phyloP scores from a whole-genome alignment of 75 land plant species.

The Sequoiadendron giganteum region DNA sequence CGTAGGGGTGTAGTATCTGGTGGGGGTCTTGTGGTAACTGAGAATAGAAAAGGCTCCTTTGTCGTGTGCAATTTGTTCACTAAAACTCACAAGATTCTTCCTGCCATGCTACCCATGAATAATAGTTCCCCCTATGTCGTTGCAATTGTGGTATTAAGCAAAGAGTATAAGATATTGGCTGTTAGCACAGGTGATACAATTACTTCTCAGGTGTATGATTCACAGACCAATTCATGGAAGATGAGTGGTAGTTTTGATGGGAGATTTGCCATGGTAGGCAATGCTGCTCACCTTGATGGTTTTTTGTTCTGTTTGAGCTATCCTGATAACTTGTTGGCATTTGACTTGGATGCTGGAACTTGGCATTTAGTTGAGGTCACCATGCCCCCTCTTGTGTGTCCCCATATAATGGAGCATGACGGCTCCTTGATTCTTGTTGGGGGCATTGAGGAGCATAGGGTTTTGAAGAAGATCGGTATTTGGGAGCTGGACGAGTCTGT shows the following conservation, averaged over 20 bases:
- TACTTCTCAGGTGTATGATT: slow-evolving; percentile 45
- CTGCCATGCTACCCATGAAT: slow-evolving; percentile 29
- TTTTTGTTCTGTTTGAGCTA: slow-evolving; percentile 34
- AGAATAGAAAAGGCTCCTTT: slow-evolving; percentile 16
- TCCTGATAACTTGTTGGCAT: slow-evolving; percentile 39
- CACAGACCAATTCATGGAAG: slow-evolving; percentile 39
- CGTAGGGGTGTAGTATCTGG: slow-evolving; percentile 16
- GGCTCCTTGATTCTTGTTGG: slow-evolving; percentile 45
- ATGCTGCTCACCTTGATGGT: slow-evolving; percentile 32
- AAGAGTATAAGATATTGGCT: slow-evolving; percentile 35
- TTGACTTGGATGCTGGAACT: slow-evolving; percentile 25
- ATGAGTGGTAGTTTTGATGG: slow-evolving; percentile 23
- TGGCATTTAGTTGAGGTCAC: slow-evolving; percentile 32
- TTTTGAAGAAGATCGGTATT: slow-evolving; percentile 30
- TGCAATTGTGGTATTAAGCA: slow-evolving; percentile 30
- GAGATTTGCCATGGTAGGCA: slow-evolving; percentile 33
- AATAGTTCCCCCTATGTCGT: slow-evolving; percentile 27
- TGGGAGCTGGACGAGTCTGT: slow-evolving; percentile 36
- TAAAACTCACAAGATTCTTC: slow-evolving; percentile 20
- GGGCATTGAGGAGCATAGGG: slow-evolving; percentile 41
- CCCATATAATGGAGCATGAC: slow-evolving; percentile 34
- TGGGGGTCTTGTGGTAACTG: slow-evolving; percentile 29
- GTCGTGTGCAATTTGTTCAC: slow-evolving; percentile 39
- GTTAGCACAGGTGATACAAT: slow-evolving; percentile 32
- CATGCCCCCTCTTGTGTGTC: slow-evolving; percentile 34